A percentile compares a stretch with the other conserved stretches of the same genome.
Conservation (phyloP, 768 basidiomycete species). For the Kwoniella europaea region DNA sequence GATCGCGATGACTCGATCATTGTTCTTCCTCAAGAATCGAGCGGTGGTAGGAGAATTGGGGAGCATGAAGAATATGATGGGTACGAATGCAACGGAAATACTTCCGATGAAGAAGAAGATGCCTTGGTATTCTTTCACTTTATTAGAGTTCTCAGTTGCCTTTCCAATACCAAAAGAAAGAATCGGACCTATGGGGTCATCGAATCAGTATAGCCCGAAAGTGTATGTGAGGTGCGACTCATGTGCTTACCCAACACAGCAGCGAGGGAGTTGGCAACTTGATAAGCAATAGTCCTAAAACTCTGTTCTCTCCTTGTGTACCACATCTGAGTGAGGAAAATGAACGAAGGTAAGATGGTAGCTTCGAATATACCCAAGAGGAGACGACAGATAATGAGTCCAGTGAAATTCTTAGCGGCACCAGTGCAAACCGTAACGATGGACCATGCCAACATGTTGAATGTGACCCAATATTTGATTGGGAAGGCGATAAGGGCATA, state of each 20-base stretch:
- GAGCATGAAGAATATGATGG: constrained; percentile 35
- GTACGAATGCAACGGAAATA: constrained; percentile 30
- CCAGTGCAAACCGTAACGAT: constrained; percentile 39
- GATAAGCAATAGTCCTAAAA: constrained; percentile 35
- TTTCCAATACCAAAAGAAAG: constrained; percentile 25
- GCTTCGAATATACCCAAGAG: constrained; percentile 59
- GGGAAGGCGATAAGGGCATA: constrained; percentile 49
- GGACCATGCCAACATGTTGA: constrained; percentile 49
- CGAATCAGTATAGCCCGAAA: no score
- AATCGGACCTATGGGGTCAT: constrained; percentile 17
- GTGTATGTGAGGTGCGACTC: no score
- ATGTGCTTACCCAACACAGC: constrained; percentile 21
- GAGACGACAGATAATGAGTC: constrained; percentile 37
- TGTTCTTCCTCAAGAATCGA: constrained; percentile 41
- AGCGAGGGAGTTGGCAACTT: constrained; percentile 34
- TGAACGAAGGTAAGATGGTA: constrained; percentile 29
- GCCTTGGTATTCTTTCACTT: constrained; percentile 29
- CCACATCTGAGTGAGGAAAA: constrained; percentile 30
- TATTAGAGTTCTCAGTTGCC: not conserved
- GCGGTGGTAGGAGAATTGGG: constrained; percentile 44
- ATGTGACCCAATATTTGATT: constrained; percentile 45
- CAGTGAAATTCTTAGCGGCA: constrained; percentile 41
- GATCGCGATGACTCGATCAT: constrained; percentile 44
- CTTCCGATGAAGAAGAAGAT: constrained; percentile 44
- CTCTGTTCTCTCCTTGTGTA: constrained; percentile 35